A percentile compares a stretch with the other conserved stretches of the same genome.
Evolutionary conservation across 306 rosid species (phyloP).

Genomic region (Medicago lupulina): DNA sequence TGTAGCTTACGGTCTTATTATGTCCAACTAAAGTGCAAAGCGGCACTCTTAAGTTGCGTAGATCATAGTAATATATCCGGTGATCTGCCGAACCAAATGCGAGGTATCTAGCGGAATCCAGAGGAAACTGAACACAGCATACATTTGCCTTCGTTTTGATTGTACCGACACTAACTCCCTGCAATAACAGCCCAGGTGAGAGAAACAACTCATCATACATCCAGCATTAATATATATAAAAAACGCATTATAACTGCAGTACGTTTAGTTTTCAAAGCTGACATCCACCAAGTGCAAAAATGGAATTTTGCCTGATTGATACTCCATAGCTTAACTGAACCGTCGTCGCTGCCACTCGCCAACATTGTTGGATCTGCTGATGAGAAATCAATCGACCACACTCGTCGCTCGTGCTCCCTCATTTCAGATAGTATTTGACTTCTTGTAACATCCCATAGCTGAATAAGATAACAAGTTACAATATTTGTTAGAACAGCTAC

Average conservation of each 20-base stretch:
- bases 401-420: slow-evolving; percentile 95
- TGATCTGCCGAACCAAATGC: slow-evolving; percentile 99
- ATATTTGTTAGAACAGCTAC: neutral
- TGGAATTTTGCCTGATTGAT: slow-evolving; percentile 99
- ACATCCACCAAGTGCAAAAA: slow-evolving; percentile 96
- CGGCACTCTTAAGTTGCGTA: slow-evolving; percentile 75
- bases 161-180: slow-evolving; percentile 90
- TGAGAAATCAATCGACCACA: slow-evolving; percentile 96
- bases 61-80: slow-evolving; percentile 85
- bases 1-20: slow-evolving; percentile 87
- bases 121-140: slow-evolving; percentile 93
- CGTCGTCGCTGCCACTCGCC: slow-evolving; percentile 96
- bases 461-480: slow-evolving; percentile 43
- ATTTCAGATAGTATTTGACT: slow-evolving; percentile 84
- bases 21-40: slow-evolving; percentile 88
- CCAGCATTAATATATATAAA: slow-evolving; percentile 53
- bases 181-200: slow-evolving; percentile 82
- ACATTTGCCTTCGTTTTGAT: slow-evolving; percentile 95
- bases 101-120: slow-evolving; percentile 79
- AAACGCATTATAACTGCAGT: slow-evolving; percentile 84
- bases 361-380: slow-evolving; percentile 93
- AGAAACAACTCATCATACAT: slow-evolving; percentile 83
- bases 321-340: slow-evolving; percentile 99
- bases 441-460: slow-evolving; percentile 97
- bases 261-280: slow-evolving; percentile 98